Evolutionary conservation across 352 stramenopile species (phyloP).

Genomic region (Aphanomyces euteiches): DNA sequence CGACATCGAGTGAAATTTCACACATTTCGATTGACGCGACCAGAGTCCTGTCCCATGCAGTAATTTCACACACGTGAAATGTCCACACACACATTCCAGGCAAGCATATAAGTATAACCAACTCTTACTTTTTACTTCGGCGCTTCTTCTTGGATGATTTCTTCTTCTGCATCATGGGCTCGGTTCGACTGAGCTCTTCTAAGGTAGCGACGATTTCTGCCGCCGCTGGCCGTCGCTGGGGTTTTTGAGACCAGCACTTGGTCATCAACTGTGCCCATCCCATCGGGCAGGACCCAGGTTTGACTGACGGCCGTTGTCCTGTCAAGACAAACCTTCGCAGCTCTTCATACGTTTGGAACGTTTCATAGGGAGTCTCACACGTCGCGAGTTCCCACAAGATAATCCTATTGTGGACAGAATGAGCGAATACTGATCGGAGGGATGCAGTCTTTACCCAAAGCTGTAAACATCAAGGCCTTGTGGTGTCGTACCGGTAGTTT

Average conservation of each 20-base stretch:
- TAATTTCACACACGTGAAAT: too few relatives aligned
- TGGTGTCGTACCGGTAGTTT: constrained; percentile 40
- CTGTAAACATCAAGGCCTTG: constrained; percentile 85
- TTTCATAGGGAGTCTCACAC: constrained; percentile 67
- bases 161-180: constrained; percentile 22
- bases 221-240: constrained; percentile 59
- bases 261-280: constrained; percentile 83
- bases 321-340: constrained; percentile 73
- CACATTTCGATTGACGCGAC: too few relatives aligned
- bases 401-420: constrained; percentile 35
- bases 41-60: too few relatives aligned
- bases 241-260: constrained; percentile 79
- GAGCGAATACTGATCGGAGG: background rate
- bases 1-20: too few relatives aligned
- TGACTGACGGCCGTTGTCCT: constrained; percentile 70
- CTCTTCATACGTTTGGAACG: constrained; percentile 64
- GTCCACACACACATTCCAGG: too few relatives aligned
- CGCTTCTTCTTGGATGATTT: constrained; percentile 4
- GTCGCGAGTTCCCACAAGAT: constrained; percentile 86
- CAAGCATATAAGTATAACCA: too few relatives aligned
- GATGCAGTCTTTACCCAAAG: constrained; percentile 43
- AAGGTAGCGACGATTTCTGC: constrained; percentile 79
- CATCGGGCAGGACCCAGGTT: constrained; percentile 64
- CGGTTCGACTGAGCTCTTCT: constrained; percentile 34
- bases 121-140: background rate